A percentile compares a stretch with the other conserved stretches of the same genome.
These are phyloP conservation scores for Alloteropsis semialata DNA, from an alignment of 176 grass and related monocot genomes.

Conservation along the genomic window DNA sequence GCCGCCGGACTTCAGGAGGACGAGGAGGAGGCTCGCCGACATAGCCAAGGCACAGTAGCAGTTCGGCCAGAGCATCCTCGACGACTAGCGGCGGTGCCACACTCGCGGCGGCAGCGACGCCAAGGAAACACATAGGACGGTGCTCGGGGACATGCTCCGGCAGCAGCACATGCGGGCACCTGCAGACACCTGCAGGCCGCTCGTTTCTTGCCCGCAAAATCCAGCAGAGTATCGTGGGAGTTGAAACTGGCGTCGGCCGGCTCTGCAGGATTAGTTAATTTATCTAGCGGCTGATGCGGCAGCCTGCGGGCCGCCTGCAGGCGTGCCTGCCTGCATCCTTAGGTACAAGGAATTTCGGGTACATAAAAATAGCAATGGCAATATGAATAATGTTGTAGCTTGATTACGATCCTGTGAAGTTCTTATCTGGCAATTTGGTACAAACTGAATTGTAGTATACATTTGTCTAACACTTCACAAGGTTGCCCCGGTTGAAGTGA, in stretches of 20 bases:
- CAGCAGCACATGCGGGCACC: no score
- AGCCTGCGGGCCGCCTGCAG: no score
- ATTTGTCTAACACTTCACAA: conserved; percentile 23
- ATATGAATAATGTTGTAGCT: neutral
- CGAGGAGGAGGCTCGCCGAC: conserved; percentile 22
- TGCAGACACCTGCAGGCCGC: no score
- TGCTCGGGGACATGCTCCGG: conserved; percentile 52
- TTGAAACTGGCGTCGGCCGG: no score
- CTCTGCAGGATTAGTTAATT: no score
- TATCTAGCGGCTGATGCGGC: no score
- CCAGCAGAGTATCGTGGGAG: no score
- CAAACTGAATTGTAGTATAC: neutral
- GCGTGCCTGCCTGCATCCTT: no score
- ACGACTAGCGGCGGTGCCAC: conserved; percentile 36
- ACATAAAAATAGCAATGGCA: neutral
- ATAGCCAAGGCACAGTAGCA: conserved; percentile 23
- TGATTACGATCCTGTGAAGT: neutral
- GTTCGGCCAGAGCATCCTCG: conserved; percentile 51
- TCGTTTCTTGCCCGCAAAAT: no score
- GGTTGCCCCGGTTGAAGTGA: neutral
- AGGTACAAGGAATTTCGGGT: neutral
- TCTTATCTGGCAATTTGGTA: conserved; percentile 9
- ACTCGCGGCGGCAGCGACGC: neutral
- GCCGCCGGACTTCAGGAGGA: conserved; percentile 40
- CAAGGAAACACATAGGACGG: conserved; percentile 15